Base-by-base conservation (phyloP, 371 early-diverging fungal species). In the Hamiltosporidium magnivora region DNA sequence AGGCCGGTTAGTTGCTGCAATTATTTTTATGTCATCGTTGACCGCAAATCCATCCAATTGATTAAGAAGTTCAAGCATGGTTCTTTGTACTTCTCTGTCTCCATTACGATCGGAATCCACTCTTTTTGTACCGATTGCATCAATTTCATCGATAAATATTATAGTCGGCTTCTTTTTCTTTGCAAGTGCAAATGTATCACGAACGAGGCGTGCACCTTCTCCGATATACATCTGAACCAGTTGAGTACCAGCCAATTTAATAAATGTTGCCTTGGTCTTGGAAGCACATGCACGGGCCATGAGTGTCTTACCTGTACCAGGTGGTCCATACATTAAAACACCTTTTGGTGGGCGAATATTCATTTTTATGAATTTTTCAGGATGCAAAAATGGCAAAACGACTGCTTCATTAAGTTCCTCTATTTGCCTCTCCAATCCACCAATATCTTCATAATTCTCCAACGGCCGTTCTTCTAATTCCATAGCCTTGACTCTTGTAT, bases 1-100 rank as follows among this genome's bases (percentile, higher is more conserved):
- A 58, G 95, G 92, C 78, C 99, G 90, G 82, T 99, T 99, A 46
- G 99, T 99, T 38, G 99, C 99, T n/a, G 96, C 97, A 85, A 99
- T 97, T 36, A 99, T 87, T 86, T 96, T 97, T 78, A 99, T 94
- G 61, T 93, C 85, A 61, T 94, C 91, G 72, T 92, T 90, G 61
- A 88, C 87, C 67, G 88, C 86, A 79, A 98, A 97, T 44, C 99
- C 99, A 77, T 99, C 99, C 64, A 99, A 83, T 84, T 97, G 96
- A 81, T 94, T 96, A 64, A 99, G 79, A 2, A 99, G 86, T 84
- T 99, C 98, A 82, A 97, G 83, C 98, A 99, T 96, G 40, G 97
- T 99, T 77, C 99, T 86, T 80, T 97, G 98, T 11, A 97, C 98
- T 85, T 96, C 99, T 78, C 96, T 90, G 84, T 96, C 97, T 72